Evolutionary conservation across 2,329 filamentous ascomycete species (phyloP).

Genomic region (Monilinia polystroma): DNA sequence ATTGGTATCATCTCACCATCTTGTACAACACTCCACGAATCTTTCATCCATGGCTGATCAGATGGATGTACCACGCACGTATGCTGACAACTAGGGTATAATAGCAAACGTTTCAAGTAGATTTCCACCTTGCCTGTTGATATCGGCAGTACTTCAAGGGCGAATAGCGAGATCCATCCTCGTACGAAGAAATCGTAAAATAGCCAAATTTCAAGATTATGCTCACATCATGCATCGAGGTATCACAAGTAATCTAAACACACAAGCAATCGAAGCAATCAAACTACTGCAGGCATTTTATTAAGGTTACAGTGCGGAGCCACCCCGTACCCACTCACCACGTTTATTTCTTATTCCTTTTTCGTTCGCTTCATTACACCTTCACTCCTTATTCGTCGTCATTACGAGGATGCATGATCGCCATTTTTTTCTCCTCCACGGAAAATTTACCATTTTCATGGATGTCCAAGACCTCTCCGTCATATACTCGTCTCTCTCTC

Average conservation of each 20-base stretch:
- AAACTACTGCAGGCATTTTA: slow-evolving; percentile 9
- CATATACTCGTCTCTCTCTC: neutral
- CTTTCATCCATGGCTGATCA: neutral
- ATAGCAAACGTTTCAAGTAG: neutral
- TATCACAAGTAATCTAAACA: slow-evolving; percentile 3
- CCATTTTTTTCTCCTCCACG: neutral
- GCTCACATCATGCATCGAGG: neutral
- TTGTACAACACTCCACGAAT: neutral
- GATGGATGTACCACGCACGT: neutral
- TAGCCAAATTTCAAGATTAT: slow-evolving; percentile 6
- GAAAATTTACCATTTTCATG: neutral
- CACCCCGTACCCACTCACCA: slow-evolving; percentile 5
- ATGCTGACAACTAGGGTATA: neutral
- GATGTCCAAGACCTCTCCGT: neutral
- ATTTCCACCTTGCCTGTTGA: neutral
- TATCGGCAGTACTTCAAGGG: neutral
- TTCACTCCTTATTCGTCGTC: slow-evolving; percentile 8
- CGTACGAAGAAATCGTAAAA: neutral
- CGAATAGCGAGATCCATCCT: neutral
- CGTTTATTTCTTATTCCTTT: slow-evolving; percentile 18
- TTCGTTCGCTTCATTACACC: slow-evolving; percentile 3
- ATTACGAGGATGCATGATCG: slow-evolving; percentile 17
- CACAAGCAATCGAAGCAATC: slow-evolving; percentile 3
- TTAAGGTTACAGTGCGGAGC: slow-evolving; percentile 15
- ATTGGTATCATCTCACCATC: neutral